These are phyloP conservation scores for Diutina ranongensis DNA, from an alignment of 1,139 yeast genomes.

Conservation along the genomic window DNA sequence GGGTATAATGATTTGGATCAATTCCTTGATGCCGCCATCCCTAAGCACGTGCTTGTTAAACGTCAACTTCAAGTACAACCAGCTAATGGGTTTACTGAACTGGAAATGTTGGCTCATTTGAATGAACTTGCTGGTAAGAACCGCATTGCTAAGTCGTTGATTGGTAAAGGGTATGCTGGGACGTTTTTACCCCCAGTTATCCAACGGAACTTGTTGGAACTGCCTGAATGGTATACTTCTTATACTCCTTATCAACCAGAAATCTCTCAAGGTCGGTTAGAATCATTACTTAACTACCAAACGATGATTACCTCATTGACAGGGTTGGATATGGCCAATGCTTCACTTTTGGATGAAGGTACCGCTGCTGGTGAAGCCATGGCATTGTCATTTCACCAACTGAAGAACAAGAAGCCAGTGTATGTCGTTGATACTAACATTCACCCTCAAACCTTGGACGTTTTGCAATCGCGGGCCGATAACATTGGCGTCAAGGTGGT, in stretches of 20 bases:
- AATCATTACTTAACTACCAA: constrained; percentile 81
- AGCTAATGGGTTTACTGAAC: constrained; percentile 64
- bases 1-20: constrained; percentile 60
- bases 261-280: constrained; percentile 92
- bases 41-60: constrained; percentile 59
- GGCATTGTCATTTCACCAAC: constrained; percentile 65
- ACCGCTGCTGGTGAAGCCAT: constrained; percentile 98
- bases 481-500: constrained; percentile 62
- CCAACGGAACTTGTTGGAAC: constrained; percentile 82
- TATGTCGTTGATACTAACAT: constrained; percentile 68
- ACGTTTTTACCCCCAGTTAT: constrained; percentile 86
- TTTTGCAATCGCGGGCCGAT: constrained; percentile 65
- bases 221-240: constrained; percentile 97
- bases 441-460: constrained; percentile 81
- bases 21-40: constrained; percentile 66
- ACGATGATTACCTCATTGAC: constrained; percentile 83
- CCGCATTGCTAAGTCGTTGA: constrained; percentile 57
- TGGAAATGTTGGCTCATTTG: constrained; percentile 64
- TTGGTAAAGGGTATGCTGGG: constrained; percentile 93
- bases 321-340: constrained; percentile 86
- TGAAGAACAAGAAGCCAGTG: constrained; percentile 53
- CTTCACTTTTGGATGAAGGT: constrained; percentile 90
- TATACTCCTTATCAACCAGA: constrained; percentile 98
- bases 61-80: constrained; percentile 58
- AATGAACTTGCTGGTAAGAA: constrained; percentile 64